Conservation (phyloP, 202 grass and related monocot species). For the Carex sylvatica region DNA sequence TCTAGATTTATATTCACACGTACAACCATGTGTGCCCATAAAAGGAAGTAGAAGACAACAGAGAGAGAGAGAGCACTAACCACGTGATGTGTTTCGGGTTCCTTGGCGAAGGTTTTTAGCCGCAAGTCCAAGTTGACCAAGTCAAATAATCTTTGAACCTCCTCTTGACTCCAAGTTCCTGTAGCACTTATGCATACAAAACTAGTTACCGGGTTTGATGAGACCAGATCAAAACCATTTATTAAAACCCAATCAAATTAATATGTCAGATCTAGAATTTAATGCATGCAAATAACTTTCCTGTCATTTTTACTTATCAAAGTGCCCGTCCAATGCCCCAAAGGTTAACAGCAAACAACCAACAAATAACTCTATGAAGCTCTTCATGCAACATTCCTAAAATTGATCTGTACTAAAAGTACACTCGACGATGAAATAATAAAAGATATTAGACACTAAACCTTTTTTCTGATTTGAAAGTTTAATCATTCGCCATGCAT, state of each 20-base stretch:
- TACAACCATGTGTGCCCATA: neutral
- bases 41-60: neutral
- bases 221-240: neutral
- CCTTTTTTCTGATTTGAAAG: slow-evolving; percentile 45
- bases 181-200: slow-evolving; percentile 22
- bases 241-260: slow-evolving; percentile 6
- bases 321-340: neutral
- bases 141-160: slow-evolving; percentile 74
- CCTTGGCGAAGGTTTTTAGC: slow-evolving; percentile 43
- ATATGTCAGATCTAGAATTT: slow-evolving; percentile 12
- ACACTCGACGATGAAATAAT: neutral
- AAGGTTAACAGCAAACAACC: slow-evolving; percentile 1
- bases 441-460: slow-evolving; percentile 8
- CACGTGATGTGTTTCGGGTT: slow-evolving; percentile 31
- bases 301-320: neutral
- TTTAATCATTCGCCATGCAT: slow-evolving; percentile 68
- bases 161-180: slow-evolving; percentile 65
- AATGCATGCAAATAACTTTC: neutral
- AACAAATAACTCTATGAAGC: neutral
- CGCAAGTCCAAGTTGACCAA: slow-evolving; percentile 81
- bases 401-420: neutral
- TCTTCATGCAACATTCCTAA: neutral
- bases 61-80: slow-evolving; percentile 29
- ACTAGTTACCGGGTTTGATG: neutral
- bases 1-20: neutral